Percentiles rank a stretch among this genome's conserved stretches.
Evolutionary conservation across 768 basidiomycete species (phyloP).

Genomic region (Auricularia cornea): DNA sequence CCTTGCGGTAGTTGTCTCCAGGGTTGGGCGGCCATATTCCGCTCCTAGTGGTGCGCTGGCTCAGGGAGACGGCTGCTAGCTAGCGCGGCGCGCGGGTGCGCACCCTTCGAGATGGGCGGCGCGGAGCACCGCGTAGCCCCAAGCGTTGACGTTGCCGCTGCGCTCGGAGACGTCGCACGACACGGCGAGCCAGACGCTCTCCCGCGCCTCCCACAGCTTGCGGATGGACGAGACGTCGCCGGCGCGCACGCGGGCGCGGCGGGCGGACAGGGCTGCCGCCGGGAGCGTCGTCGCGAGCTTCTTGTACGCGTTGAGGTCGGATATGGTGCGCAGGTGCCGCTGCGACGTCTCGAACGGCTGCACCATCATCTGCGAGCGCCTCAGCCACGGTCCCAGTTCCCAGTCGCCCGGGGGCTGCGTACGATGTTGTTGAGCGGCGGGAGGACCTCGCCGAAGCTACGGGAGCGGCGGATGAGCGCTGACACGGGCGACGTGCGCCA

Average conservation of each 20-base stretch:
- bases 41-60: slow-evolving; percentile 30
- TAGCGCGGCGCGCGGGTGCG: slow-evolving; percentile 15
- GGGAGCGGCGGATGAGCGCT: background rate
- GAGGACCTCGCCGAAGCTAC: slow-evolving; percentile 67
- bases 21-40: slow-evolving; percentile 74
- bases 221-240: slow-evolving; percentile 60
- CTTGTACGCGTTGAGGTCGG: slow-evolving; percentile 59
- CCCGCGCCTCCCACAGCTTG: slow-evolving; percentile 57
- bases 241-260: slow-evolving; percentile 52
- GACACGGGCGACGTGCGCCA: background rate
- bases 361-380: slow-evolving; percentile 21
- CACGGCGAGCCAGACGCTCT: slow-evolving; percentile 69
- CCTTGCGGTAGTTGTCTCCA: slow-evolving; percentile 69
- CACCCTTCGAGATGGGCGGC: slow-evolving; percentile 65
- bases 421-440: slow-evolving; percentile 67
- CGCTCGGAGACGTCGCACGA: slow-evolving; percentile 72
- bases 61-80: background rate
- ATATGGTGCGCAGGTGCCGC: slow-evolving; percentile 62
- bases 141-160: slow-evolving; percentile 62
- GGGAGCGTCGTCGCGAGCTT: slow-evolving; percentile 65
- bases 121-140: slow-evolving; percentile 74
- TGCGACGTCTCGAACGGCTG: slow-evolving; percentile 58
- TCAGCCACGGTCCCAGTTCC: background rate
- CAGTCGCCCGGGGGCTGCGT: slow-evolving; percentile 13
- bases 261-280: slow-evolving; percentile 54